Evolutionary conservation across 2,329 filamentous ascomycete genomes (phyloP).

Genomic region (Ceratocystis alfenasii): DNA sequence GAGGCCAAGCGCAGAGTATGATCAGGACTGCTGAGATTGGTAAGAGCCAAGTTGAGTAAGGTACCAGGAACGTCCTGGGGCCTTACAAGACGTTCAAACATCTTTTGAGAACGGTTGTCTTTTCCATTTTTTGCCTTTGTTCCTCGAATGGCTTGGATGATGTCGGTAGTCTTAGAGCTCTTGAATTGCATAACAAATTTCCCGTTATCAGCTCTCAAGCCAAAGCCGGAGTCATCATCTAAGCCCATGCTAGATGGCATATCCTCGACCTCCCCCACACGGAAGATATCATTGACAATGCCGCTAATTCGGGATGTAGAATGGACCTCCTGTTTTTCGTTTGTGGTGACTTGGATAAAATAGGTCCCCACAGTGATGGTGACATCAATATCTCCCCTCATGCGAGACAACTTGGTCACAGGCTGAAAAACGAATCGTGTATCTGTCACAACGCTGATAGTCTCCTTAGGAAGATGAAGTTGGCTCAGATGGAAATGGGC

Average conservation of each 20-base stretch:
- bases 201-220: constrained; percentile 54
- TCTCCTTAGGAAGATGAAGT: constrained; percentile 56
- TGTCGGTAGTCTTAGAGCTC: constrained; percentile 50
- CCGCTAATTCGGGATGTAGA: constrained; percentile 49
- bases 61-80: constrained; percentile 61
- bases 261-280: constrained; percentile 55
- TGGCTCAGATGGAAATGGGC: constrained; percentile 55
- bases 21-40: constrained; percentile 53
- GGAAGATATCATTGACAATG: constrained; percentile 59
- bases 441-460: constrained; percentile 55
- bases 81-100: constrained; percentile 52
- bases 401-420: constrained; percentile 53
- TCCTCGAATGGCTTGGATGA: constrained; percentile 50
- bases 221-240: constrained; percentile 56
- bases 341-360: constrained; percentile 57
- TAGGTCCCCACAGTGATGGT: constrained; percentile 56
- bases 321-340: constrained; percentile 56
- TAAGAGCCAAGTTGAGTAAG: constrained; percentile 53
- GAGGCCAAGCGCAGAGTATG: constrained; percentile 49
- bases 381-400: constrained; percentile 59
- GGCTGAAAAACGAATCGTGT: constrained; percentile 54
- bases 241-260: constrained; percentile 51
- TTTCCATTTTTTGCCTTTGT: constrained; percentile 55
- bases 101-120: constrained; percentile 47
- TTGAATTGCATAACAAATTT: constrained; percentile 63